Evolutionary conservation across 179 eudicot genomes (phyloP), one percentile per base, ranked within the genome.

Genomic region (Silene vulgaris): DNA sequence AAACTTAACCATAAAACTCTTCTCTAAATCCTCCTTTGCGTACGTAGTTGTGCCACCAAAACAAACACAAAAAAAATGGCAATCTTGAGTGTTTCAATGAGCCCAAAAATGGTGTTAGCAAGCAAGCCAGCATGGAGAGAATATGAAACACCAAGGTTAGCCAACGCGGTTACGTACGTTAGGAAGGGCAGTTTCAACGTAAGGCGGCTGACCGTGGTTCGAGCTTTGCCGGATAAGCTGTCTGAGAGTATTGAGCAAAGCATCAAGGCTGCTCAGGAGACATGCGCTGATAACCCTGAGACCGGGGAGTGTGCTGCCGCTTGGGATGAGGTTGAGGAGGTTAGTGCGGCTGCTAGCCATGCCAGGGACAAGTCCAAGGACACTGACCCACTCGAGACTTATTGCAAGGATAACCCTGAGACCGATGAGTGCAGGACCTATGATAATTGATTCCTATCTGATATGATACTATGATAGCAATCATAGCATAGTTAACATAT

Each of bases 301-400:
- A 86, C 89, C 86, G 94, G 97, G 3, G 99, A 92, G 89, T 95
- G 99, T 54, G 90, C 79, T 35, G 97, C 98, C 0, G 92, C 96
- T 1, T 94, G 98, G 97, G 98, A 94, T 50, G 97, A 89, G 85
- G 97, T 94, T 79, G 97, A 94, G 85, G 97, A 92, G 88, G 85
- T 90, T 65, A 92, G 96, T 71, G 96, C 98, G 7, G 97, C 97
- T 4, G 94, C 89, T 5, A 90, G 99, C 84, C 99, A 95, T 77
- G 97, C 97, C 0, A 80, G 91, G 87, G 99, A 88, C 81, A 83
- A 78, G 85, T 74, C 79, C 69, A 95, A 95, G 83, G 85, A 81
- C 0, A 13, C 89, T 19, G 95, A 92, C 68, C 88, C 88, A 0
- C 80, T 95, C 43, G 97, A 92, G 81, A 75, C 64, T 8, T 95